A percentile compares a stretch with the other conserved stretches of the same genome.
These are phyloP conservation scores for Cetraspora pellucida DNA, from an alignment of 192 early-diverging fungal species.

Conservation along the genomic window DNA sequence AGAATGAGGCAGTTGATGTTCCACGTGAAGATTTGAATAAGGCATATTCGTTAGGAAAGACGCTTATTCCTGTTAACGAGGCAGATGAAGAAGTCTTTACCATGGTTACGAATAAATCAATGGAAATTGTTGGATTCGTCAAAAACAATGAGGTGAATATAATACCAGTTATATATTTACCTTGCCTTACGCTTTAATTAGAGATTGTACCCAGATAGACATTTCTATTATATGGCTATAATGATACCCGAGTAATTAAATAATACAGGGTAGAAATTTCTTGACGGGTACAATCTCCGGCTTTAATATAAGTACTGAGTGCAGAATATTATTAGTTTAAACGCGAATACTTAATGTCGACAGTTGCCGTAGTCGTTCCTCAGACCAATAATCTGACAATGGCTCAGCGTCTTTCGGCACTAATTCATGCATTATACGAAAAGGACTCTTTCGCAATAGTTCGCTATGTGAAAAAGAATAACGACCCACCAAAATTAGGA, in stretches of 20 bases:
- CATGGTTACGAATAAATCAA: conserved; percentile 55
- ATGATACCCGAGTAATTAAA: no score
- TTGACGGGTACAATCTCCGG: no score
- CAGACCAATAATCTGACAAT: conserved; percentile 44
- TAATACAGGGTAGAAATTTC: no score
- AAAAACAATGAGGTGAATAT: conserved; percentile 45
- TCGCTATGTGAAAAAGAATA: conserved; percentile 57
- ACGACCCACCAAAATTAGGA: conserved; percentile 64
- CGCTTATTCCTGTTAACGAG: conserved; percentile 60
- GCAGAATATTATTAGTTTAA: conserved; percentile 47
- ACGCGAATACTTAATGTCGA: conserved; percentile 56
- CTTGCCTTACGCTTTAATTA: no score
- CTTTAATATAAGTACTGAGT: no score
- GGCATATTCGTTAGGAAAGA: conserved; percentile 72
- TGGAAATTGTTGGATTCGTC: conserved; percentile 67
- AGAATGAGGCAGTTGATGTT: conserved; percentile 38
- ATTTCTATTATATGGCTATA: no score
- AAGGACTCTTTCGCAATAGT: conserved; percentile 58
- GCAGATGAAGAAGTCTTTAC: conserved; percentile 66
- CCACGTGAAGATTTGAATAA: conserved; percentile 57
- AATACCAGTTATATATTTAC: background rate
- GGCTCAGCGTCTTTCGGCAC: conserved; percentile 49
- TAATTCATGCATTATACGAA: conserved; percentile 55
- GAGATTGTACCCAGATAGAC: no score
- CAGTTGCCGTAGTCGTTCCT: conserved; percentile 56